Conservation (phyloP, 2,329 filamentous ascomycete genomes). For the Cephalotrichum gorgonifer region DNA sequence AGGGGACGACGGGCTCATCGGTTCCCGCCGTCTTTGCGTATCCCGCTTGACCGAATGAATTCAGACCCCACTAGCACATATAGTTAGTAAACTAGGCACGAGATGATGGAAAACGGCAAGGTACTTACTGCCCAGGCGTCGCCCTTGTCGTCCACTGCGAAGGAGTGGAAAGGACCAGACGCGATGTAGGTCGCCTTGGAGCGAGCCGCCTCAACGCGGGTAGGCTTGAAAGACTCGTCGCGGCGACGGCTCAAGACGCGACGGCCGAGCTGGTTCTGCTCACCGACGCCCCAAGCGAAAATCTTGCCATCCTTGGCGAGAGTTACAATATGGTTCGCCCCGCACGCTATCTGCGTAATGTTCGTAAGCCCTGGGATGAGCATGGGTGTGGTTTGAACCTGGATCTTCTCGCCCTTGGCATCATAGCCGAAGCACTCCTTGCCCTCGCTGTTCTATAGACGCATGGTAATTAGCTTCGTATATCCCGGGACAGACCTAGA, state of each 20-base stretch:
- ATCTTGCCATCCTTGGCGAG: constrained; percentile 55
- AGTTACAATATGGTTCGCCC: constrained; percentile 62
- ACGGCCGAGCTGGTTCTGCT: constrained; percentile 56
- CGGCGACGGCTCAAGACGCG: constrained; percentile 39
- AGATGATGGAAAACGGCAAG: constrained; percentile 29
- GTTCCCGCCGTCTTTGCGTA: constrained; percentile 22
- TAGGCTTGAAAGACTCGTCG: constrained; percentile 34
- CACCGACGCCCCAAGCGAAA: constrained; percentile 61
- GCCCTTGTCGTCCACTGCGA: constrained; percentile 50
- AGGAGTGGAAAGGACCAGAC: constrained; percentile 54
- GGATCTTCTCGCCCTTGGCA: constrained; percentile 25
- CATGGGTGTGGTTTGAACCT: constrained; percentile 37
- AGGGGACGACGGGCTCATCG: constrained; percentile 49
- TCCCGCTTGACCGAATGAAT: constrained; percentile 68
- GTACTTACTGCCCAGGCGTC: constrained; percentile 45
- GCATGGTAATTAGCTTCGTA: not conserved
- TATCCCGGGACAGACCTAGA: too few relatives aligned
- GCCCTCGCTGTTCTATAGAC: constrained; percentile 39
- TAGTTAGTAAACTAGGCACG: constrained; percentile 34
- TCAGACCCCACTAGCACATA: constrained; percentile 71
- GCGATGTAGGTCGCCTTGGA: constrained; percentile 55
- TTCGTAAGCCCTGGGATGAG: constrained; percentile 55
- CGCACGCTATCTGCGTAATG: constrained; percentile 52
- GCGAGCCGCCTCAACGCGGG: constrained; percentile 28
- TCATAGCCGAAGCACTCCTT: constrained; percentile 13